Conservation (phyloP, 106 monocot genomes). For the Narthecium ossifragum region DNA sequence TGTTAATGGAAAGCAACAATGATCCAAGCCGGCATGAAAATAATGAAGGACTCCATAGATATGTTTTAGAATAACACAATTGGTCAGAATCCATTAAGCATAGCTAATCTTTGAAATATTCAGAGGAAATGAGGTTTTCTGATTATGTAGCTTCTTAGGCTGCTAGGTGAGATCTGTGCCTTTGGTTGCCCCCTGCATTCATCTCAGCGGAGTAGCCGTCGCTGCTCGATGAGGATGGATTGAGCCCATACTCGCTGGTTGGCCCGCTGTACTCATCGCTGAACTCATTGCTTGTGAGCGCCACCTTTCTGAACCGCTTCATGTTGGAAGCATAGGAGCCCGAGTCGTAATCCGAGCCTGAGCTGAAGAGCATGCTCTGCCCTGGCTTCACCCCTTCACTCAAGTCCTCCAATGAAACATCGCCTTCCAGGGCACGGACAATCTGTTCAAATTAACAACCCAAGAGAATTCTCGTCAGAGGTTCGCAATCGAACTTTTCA, state of each 20-base stretch:
- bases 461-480: no score
- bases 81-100: background rate
- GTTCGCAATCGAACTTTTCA: no score
- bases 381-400: conserved; percentile 48
- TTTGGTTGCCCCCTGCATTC: background rate
- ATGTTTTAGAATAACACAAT: background rate
- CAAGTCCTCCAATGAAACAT: conserved; percentile 57
- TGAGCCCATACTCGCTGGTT: conserved; percentile 47
- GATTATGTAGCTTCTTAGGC: background rate
- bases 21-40: no score
- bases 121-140: background rate
- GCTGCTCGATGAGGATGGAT: conserved; percentile 26
- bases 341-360: conserved; percentile 47
- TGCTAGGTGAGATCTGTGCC: conserved; percentile 4
- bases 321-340: conserved; percentile 43
- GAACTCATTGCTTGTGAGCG: conserved; percentile 34
- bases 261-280: conserved; percentile 36
- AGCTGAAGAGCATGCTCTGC: conserved; percentile 37
- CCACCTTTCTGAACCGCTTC: conserved; percentile 35
- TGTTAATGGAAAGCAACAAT: no score
- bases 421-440: conserved; percentile 62
- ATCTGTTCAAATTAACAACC: conserved; percentile 42
- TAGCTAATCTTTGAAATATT: background rate
- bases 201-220: conserved; percentile 16
- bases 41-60: background rate